A percentile compares a stretch with the other conserved stretches of the same genome.
phyloP scores from a whole-genome alignment of 139 green algal genomes.

The Chlorella sorokiniana region DNA sequence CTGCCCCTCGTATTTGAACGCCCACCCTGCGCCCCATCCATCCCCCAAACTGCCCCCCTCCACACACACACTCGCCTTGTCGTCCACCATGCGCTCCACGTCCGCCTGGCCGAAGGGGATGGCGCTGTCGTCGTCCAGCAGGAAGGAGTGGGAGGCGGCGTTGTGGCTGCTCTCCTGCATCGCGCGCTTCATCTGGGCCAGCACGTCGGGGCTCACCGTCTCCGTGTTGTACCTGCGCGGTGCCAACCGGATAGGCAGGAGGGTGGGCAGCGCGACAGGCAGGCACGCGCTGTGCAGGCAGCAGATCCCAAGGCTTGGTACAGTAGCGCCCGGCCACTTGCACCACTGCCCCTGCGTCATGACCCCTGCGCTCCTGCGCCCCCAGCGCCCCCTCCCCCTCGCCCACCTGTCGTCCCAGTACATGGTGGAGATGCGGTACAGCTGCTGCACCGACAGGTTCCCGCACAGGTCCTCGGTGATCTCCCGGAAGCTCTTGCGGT shows the following conservation, averaged over 20 bases:
- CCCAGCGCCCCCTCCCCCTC: background rate
- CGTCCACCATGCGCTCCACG: slow-evolving; percentile 67
- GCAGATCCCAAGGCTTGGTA: background rate
- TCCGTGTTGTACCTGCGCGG: slow-evolving; percentile 93
- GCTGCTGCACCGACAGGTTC: slow-evolving; percentile 93
- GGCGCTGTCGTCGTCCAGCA: slow-evolving; percentile 96
- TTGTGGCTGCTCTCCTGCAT: slow-evolving; percentile 86
- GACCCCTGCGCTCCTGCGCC: background rate
- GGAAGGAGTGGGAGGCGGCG: slow-evolving; percentile 88
- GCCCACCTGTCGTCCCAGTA: slow-evolving; percentile 92
- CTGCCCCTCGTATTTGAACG: background rate
- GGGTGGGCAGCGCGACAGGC: background rate
- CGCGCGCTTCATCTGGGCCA: slow-evolving; percentile 82
- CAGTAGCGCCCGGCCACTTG: background rate
- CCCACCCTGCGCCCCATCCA: background rate
- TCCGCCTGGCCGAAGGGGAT: slow-evolving; percentile 86
- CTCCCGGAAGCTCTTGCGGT: slow-evolving; percentile 94
- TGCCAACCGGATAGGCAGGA: background rate
- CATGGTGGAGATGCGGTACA: slow-evolving; percentile 99
- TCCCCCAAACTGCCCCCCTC: background rate
- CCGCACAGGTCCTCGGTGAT: slow-evolving; percentile 97
- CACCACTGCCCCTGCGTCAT: background rate
- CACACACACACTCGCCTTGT: slow-evolving; percentile 29
- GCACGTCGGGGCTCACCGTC: slow-evolving; percentile 87
- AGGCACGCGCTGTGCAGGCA: background rate